phyloP scores from a whole-genome alignment of 1,284 basidiomycete genomes.

The Cutaneotrichosporon cavernicola region DNA sequence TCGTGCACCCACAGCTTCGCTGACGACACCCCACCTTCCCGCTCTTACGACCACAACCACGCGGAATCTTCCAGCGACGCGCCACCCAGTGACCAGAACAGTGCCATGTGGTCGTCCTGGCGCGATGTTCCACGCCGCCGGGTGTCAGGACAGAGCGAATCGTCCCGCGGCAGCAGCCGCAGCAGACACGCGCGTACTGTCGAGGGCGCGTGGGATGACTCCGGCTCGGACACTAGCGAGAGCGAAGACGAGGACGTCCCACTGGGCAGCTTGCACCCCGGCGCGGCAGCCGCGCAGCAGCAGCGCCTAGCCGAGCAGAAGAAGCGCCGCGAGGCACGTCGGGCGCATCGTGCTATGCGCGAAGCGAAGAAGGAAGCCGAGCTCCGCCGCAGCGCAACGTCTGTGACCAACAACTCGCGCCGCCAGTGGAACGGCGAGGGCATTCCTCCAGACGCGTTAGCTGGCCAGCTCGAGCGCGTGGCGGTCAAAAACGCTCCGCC shows the following conservation, averaged over 20 bases:
- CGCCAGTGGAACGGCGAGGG: conserved; percentile 48
- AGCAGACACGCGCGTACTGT: conserved; percentile 8
- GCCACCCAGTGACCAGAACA: background rate
- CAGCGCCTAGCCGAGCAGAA: conserved; percentile 11
- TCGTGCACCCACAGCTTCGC: conserved; percentile 3
- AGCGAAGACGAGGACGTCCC: conserved; percentile 33
- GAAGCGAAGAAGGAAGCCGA: conserved; percentile 11
- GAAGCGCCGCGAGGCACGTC: conserved; percentile 21
- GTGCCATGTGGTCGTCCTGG: conserved; percentile 12
- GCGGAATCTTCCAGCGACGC: background rate
- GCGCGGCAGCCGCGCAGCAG: conserved; percentile 37
- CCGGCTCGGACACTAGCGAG: conserved; percentile 18
- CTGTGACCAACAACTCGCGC: background rate
- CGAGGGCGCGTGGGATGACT: conserved; percentile 17
- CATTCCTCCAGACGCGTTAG: conserved; percentile 40
- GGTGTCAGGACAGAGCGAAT: conserved; percentile 5
- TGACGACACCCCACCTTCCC: conserved; percentile 4
- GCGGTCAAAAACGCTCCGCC: conserved; percentile 6
- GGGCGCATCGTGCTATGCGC: conserved; percentile 20
- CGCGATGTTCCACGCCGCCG: conserved; percentile 12
- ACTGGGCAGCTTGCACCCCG: conserved; percentile 42
- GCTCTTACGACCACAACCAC: background rate
- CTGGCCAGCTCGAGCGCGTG: conserved; percentile 34
- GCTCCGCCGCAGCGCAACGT: conserved; percentile 20
- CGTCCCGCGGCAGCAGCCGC: conserved; percentile 16